A percentile compares a stretch with the other conserved stretches of the same genome.
Conservation (phyloP, 2,329 filamentous ascomycete genomes). For the Pyrenochaeta sp. region DNA sequence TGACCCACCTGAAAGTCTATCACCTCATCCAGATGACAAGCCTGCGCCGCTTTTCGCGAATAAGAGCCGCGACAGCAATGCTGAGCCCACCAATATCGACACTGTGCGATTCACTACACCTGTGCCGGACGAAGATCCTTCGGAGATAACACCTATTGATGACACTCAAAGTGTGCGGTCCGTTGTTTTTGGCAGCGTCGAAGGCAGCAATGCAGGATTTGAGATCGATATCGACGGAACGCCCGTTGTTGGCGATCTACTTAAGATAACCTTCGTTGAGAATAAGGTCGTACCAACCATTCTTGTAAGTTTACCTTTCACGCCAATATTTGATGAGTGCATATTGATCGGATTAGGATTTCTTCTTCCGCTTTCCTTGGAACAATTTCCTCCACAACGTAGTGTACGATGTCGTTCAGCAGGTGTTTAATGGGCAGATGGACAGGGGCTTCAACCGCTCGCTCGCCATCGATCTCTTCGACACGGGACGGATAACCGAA, state of each 20-base stretch:
- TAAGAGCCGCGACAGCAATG: slow-evolving; percentile 46
- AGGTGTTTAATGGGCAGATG: slow-evolving; percentile 99
- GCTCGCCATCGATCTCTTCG: slow-evolving; percentile 91
- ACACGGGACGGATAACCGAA: slow-evolving; percentile 86
- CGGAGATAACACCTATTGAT: slow-evolving; percentile 49
- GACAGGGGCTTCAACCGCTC: slow-evolving; percentile 92
- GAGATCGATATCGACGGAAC: slow-evolving; percentile 69
- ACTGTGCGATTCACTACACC: slow-evolving; percentile 38
- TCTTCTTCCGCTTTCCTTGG: slow-evolving; percentile 99
- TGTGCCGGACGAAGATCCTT: slow-evolving; percentile 39
- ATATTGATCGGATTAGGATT: slow-evolving; percentile 68
- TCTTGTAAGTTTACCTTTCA: slow-evolving; percentile 69
- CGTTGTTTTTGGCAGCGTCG: slow-evolving; percentile 45
- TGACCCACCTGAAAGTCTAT: slow-evolving; percentile 47
- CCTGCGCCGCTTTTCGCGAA: slow-evolving; percentile 71
- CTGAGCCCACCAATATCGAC: slow-evolving; percentile 38
- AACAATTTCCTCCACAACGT: slow-evolving; percentile 99
- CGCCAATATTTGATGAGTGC: background rate
- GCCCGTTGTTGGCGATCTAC: slow-evolving; percentile 89
- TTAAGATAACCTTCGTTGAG: slow-evolving; percentile 97
- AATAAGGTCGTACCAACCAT: slow-evolving; percentile 95
- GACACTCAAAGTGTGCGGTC: slow-evolving; percentile 46
- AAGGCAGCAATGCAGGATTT: slow-evolving; percentile 52
- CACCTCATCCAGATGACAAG: slow-evolving; percentile 71
- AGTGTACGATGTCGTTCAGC: slow-evolving; percentile 97